phyloP scores from a whole-genome alignment of 1,284 basidiomycete species.

The Trichosporon coremiiforme region DNA sequence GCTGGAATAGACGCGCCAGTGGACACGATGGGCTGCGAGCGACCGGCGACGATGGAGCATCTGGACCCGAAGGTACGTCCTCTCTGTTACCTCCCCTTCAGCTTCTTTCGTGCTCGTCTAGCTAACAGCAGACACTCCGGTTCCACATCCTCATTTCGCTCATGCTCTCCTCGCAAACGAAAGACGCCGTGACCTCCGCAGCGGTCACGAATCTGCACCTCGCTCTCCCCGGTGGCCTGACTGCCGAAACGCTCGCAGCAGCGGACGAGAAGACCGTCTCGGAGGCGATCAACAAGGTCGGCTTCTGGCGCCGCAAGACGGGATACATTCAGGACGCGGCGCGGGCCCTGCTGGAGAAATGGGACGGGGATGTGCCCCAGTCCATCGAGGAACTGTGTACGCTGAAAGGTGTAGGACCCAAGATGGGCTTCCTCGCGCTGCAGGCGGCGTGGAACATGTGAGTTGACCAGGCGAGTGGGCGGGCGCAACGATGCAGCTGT shows the following conservation, averaged over 20 bases:
- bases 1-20: conserved; percentile 74
- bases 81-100: too few species aligned
- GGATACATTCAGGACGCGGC: conserved; percentile 71
- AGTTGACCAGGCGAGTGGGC: conserved; percentile 37
- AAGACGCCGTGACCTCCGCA: conserved; percentile 81
- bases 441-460: conserved; percentile 84
- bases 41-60: conserved; percentile 55
- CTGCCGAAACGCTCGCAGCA: conserved; percentile 68
- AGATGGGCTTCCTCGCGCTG: conserved; percentile 85
- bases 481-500: neutral
- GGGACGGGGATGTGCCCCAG: conserved; percentile 71
- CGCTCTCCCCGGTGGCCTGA: conserved; percentile 74
- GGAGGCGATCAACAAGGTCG: conserved; percentile 80
- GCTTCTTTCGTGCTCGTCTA: neutral
- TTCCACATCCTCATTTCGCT: conserved; percentile 86
- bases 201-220: conserved; percentile 76
- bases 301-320: conserved; percentile 89
- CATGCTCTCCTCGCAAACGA: conserved; percentile 95
- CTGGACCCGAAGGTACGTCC: conserved; percentile 66
- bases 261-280: conserved; percentile 69
- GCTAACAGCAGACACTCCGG: conserved; percentile 65
- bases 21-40: conserved; percentile 70
- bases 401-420: conserved; percentile 84
- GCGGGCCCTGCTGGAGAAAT: conserved; percentile 65
- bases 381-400: conserved; percentile 82